Evolutionary conservation across 2,329 filamentous ascomycete species (phyloP), one percentile per base, ranked within the genome.

Genomic region (Akanthomyces dipterigenus): DNA sequence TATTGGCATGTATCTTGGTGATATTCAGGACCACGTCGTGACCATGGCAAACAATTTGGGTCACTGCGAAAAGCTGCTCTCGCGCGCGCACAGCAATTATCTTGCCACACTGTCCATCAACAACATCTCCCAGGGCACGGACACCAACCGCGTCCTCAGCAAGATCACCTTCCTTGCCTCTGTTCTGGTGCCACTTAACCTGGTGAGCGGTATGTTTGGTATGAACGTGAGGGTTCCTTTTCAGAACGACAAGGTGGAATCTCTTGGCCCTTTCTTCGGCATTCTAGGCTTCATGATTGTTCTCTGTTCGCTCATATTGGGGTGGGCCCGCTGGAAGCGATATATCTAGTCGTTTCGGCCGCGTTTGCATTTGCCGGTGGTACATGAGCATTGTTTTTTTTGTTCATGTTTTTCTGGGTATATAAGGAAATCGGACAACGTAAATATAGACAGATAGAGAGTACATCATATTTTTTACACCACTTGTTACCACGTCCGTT

Each of bases 21-120:
- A 99, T 76, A 97, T 99, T 65, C 95, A 99, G 75, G 95, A 99
- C 76, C 95, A 99, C 82, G 93, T 99, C 58, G 91, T 99, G 63
- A 99, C 95, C 50, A 98, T 98, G 93, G 96, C 96, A 84, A 95
- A 90, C 67, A 99, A 96, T 75, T 76, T 99, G 68, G 87, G 87
- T 1, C 95, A 99, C 73, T 97, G 96, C 68, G 95, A 99, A 74
- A 98, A 98, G 81, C 97, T 99, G 83, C 83, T 99, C 55, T 93
- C 89, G 31, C 89, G 95, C 24, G 90, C 90, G 2, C 95, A 99
- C 78, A 91, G 89, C 79, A 99, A 98, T 74, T 98, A 99, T 71
- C 83, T 99, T 42, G 93, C 95, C 1, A 95, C 97, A 71, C 85
- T 98, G 64, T 93, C 89, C 43, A 93, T 98, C 68, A 91, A 96